Conservation (phyloP, 2,329 filamentous ascomycete genomes). For the Penicillium sp. region DNA sequence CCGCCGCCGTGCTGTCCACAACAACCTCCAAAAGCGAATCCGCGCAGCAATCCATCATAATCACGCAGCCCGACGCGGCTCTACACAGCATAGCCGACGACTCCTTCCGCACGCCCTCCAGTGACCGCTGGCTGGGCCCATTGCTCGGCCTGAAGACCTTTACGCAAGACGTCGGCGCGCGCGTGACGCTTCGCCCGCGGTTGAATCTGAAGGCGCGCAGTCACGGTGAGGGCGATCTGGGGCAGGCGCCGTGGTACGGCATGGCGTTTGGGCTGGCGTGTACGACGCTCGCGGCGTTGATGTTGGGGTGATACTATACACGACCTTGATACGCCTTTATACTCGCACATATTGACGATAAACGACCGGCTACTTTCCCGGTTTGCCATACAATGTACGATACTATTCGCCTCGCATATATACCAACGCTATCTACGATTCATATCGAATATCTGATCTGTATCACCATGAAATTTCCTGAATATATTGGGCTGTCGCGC, state of each 20-base stretch:
- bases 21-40: conserved; percentile 9
- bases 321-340: neutral
- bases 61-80: neutral
- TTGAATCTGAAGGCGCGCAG: conserved; percentile 27
- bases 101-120: conserved; percentile 3
- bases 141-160: conserved; percentile 27
- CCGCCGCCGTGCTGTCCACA: conserved; percentile 1
- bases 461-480: neutral
- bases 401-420: no score
- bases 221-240: conserved; percentile 36
- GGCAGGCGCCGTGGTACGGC: conserved; percentile 39
- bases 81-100: neutral
- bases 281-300: conserved; percentile 36
- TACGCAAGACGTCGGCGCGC: conserved; percentile 19
- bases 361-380: neutral
- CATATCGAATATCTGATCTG: neutral
- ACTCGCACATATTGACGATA: neutral
- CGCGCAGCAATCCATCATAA: neutral
- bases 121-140: conserved; percentile 28
- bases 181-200: conserved; percentile 19
- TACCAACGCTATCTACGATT: no score
- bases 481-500: neutral
- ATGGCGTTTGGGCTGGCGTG: conserved; percentile 39
- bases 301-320: conserved; percentile 28
- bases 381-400: neutral